These are phyloP conservation scores for Azolla pinnata DNA, from an alignment of 75 land plant genomes.

Conservation along the genomic window DNA sequence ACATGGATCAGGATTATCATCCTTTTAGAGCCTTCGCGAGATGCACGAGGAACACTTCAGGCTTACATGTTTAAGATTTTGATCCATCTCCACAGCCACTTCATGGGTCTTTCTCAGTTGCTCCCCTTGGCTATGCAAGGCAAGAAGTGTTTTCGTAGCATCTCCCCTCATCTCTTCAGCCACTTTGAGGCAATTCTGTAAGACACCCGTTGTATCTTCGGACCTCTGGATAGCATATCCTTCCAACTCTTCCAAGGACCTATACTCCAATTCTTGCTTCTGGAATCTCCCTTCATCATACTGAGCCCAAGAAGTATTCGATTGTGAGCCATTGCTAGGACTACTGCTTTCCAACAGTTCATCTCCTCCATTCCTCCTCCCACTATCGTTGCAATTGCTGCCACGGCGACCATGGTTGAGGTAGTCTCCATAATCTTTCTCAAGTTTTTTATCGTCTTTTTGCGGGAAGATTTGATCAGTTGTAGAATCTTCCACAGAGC, in stretches of 20 bases:
- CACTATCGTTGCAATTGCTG: neutral
- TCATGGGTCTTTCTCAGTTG: constrained; percentile 53
- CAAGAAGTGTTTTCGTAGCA: constrained; percentile 34
- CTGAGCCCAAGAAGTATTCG: neutral
- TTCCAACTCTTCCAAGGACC: constrained; percentile 46
- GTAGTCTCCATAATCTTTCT: neutral
- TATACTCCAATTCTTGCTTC: constrained; percentile 31
- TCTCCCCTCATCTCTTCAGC: constrained; percentile 58
- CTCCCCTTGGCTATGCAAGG: constrained; percentile 54
- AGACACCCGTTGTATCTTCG: constrained; percentile 39
- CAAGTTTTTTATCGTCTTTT: neutral
- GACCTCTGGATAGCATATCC: constrained; percentile 40
- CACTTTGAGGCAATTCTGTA: constrained; percentile 35
- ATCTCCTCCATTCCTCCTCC: neutral
- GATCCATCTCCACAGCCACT: constrained; percentile 35
- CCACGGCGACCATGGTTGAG: neutral
- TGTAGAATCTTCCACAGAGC: neutral
- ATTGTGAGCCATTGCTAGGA: too few species aligned
- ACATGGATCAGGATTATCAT: too few species aligned
- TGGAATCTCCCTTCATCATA: constrained; percentile 19
- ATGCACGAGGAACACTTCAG: neutral
- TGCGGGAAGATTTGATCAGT: too few species aligned
- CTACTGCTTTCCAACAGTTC: neutral
- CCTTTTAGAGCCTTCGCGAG: too few species aligned
- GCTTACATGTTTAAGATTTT: constrained; percentile 40